phyloP scores from a whole-genome alignment of 1,284 basidiomycete species.

The Sporisorium graminicola region DNA sequence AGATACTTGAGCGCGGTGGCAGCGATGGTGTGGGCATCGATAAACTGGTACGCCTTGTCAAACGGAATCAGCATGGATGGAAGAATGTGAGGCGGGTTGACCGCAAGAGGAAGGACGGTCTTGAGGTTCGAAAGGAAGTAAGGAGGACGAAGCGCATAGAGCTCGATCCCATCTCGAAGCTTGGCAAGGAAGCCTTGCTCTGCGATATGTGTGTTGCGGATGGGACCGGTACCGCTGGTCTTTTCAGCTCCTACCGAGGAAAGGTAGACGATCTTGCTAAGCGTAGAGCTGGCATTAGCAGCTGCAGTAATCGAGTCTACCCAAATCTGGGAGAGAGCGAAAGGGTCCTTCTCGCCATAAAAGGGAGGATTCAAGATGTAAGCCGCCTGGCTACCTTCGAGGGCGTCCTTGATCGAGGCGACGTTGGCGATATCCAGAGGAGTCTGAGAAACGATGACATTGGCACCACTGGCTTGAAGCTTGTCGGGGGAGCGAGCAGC shows the following conservation, averaged over 20 bases:
- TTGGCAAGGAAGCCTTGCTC: slow-evolving; percentile 18
- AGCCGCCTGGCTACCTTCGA: slow-evolving; percentile 31
- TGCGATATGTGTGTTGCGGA: slow-evolving; percentile 19
- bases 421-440: slow-evolving; percentile 15
- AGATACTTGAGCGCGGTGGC: slow-evolving; percentile 32
- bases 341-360: slow-evolving; percentile 9
- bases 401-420: slow-evolving; percentile 22
- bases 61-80: slow-evolving; percentile 30
- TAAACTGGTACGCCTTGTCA: slow-evolving; percentile 15
- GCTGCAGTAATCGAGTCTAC: slow-evolving; percentile 18
- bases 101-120: slow-evolving; percentile 15
- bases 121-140: slow-evolving; percentile 26
- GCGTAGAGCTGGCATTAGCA: slow-evolving; percentile 17
- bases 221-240: slow-evolving; percentile 13
- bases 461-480: slow-evolving; percentile 11
- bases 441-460: slow-evolving; percentile 16
- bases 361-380: slow-evolving; percentile 35
- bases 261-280: slow-evolving; percentile 33
- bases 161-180: slow-evolving; percentile 21
- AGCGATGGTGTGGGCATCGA: slow-evolving; percentile 17
- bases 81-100: slow-evolving; percentile 30
- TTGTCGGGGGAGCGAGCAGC: slow-evolving; percentile 25
- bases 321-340: slow-evolving; percentile 8
- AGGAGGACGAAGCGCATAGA: slow-evolving; percentile 11
- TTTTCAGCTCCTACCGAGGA: slow-evolving; percentile 29